These are phyloP conservation scores for Mallotus nudiflorus DNA, from an alignment of 345 rosid genomes.

Conservation along the genomic window DNA sequence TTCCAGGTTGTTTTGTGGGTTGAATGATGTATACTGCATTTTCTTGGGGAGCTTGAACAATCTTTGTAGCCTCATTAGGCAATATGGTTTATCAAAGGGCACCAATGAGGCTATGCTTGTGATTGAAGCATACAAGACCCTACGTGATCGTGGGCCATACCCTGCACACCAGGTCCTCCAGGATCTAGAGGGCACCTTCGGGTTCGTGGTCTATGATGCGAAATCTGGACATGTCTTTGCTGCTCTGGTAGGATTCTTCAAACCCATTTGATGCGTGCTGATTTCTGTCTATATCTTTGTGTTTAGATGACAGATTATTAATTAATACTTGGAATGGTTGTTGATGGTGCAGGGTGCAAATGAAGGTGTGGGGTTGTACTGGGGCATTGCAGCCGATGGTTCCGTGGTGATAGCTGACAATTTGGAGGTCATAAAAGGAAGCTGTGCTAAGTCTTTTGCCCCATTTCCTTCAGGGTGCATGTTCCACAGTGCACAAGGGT, in stretches of 20 bases:
- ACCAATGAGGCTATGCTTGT: constrained; percentile 78
- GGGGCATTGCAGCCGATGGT: constrained; percentile 92
- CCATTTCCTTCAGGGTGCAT: constrained; percentile 87
- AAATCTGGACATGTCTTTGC: constrained; percentile 71
- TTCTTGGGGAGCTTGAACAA: constrained; percentile 77
- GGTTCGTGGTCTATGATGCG: constrained; percentile 79
- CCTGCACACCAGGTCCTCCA: constrained; percentile 91
- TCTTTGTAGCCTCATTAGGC: constrained; percentile 55
- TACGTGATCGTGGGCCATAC: constrained; percentile 92
- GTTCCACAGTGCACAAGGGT: constrained; percentile 75
- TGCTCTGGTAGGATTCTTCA: constrained; percentile 51
- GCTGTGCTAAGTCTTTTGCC: constrained; percentile 94
- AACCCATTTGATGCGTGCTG: background rate
- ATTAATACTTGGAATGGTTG: background rate
- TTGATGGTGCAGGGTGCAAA: constrained; percentile 54
- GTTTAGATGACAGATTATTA: background rate
- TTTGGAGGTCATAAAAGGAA: constrained; percentile 65
- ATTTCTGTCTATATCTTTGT: background rate
- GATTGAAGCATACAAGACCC: constrained; percentile 80
- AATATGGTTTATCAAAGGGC: constrained; percentile 74
- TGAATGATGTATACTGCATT: constrained; percentile 75
- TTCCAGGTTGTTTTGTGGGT: constrained; percentile 76
- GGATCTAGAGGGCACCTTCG: constrained; percentile 85
- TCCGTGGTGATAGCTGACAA: constrained; percentile 84
- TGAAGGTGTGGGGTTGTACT: constrained; percentile 71